phyloP scores from a whole-genome alignment of 805 yeast species.

The Zygosaccharomyces lentus region DNA sequence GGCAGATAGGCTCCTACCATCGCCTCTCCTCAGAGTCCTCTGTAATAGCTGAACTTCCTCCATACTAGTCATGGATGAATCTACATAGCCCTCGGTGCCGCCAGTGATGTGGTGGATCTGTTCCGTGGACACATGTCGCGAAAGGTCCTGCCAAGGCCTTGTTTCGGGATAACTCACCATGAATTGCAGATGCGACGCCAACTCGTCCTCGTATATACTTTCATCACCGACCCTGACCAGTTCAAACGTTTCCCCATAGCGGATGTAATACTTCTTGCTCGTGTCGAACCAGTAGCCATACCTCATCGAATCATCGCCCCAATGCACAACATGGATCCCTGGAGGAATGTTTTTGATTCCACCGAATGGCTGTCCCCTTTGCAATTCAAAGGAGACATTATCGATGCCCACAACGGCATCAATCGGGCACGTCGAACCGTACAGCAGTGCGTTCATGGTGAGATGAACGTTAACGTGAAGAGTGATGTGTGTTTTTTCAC shows the following conservation, averaged over 20 bases:
- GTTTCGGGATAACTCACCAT: constrained; percentile 26
- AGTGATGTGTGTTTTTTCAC: constrained; percentile 7
- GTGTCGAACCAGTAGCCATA: constrained; percentile 34
- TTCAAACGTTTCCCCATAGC: constrained; percentile 19
- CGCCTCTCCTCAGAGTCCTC: constrained; percentile 12
- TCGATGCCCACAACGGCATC: constrained; percentile 28
- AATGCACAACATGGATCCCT: constrained; percentile 27
- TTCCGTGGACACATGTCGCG: constrained; percentile 16
- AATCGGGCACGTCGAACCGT: constrained; percentile 7
- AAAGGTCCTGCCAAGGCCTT: constrained; percentile 19
- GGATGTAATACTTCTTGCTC: constrained; percentile 7
- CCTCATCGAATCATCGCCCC: constrained; percentile 21
- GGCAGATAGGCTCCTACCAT: background rate
- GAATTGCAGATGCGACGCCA: constrained; percentile 10
- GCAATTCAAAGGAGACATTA: constrained; percentile 23
- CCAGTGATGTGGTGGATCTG: constrained; percentile 9
- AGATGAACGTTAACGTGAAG: constrained; percentile 7
- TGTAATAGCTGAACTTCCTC: constrained; percentile 24
- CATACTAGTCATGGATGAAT: constrained; percentile 29
- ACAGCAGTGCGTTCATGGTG: constrained; percentile 1
- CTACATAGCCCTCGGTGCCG: constrained; percentile 19
- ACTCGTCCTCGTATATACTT: constrained; percentile 10
- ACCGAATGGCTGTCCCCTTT: constrained; percentile 22
- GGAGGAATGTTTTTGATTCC: constrained; percentile 28
- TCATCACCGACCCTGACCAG: constrained; percentile 14